Percentiles rank a stretch among this genome's conserved stretches.
Conservation (phyloP, 257 asterid species). For the Lavandula angustifolia region DNA sequence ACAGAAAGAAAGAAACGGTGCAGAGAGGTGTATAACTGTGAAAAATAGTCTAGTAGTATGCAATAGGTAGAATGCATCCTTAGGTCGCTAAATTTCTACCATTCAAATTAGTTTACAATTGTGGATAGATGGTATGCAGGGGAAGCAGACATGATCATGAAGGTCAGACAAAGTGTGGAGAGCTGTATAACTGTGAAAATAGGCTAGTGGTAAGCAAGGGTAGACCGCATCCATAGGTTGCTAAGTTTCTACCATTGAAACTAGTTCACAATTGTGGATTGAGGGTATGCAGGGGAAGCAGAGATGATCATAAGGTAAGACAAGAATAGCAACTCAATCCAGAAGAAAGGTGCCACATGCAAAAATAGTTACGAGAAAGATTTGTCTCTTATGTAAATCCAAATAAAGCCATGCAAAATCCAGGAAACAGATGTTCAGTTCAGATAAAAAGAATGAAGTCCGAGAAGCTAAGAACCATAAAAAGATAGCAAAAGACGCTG, state of each 20-base stretch:
- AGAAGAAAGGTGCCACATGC: background rate
- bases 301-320: background rate
- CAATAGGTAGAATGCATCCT: background rate
- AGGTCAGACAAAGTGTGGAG: background rate
- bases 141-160: background rate
- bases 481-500: no score
- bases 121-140: background rate
- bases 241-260: constrained; percentile 5
- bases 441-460: constrained; percentile 7
- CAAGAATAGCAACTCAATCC: background rate
- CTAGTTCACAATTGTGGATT: background rate
- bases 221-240: background rate
- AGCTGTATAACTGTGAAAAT: background rate
- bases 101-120: background rate
- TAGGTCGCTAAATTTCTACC: constrained; percentile 11
- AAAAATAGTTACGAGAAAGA: background rate
- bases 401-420: background rate
- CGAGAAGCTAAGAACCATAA: background rate
- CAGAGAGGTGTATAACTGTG: background rate
- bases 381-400: background rate
- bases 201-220: background rate
- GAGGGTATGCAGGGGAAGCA: background rate
- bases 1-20: background rate
- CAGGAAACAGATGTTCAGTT: background rate
- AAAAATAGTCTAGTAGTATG: background rate